Conservation (phyloP, 2,329 filamentous ascomycete genomes). For the Monosporascus ibericus region DNA sequence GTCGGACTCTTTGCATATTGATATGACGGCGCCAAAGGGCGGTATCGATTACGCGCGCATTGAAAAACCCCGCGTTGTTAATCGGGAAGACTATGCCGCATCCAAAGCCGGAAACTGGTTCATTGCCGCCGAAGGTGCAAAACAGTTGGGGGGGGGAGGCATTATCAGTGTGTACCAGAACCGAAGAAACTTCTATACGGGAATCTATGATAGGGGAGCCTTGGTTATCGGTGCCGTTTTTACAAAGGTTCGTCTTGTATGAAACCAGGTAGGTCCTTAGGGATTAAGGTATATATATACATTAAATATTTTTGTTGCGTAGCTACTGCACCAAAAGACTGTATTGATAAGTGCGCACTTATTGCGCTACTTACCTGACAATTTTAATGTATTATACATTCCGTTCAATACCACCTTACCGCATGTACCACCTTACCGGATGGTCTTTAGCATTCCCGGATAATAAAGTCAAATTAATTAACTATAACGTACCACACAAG, state of each 20-base stretch:
- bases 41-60: not conserved
- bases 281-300: too few species aligned
- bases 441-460: too few species aligned
- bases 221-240: constrained; percentile 3
- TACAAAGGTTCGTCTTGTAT: not conserved
- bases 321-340: too few species aligned
- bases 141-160: not conserved
- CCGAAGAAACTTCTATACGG: constrained; percentile 2
- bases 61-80: too few species aligned
- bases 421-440: too few species aligned
- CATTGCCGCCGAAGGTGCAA: constrained; percentile 3
- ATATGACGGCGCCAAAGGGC: not conserved
- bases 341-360: too few species aligned
- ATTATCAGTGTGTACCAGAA: constrained; percentile 7
- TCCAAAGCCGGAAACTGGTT: constrained; percentile 3
- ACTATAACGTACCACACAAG: too few species aligned
- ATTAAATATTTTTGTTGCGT: too few species aligned
- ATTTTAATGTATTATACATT: too few species aligned
- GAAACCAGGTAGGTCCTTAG: constrained; percentile 1
- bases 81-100: not conserved
- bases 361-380: too few species aligned
- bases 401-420: too few species aligned
- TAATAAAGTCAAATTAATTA: too few species aligned
- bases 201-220: not conserved
- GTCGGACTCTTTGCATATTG: constrained; percentile 3